A percentile compares a stretch with the other conserved stretches of the same genome.
These are phyloP conservation scores for Colletotrichum shisoi DNA, from an alignment of 2,329 filamentous ascomycete genomes.

Conservation along the genomic window DNA sequence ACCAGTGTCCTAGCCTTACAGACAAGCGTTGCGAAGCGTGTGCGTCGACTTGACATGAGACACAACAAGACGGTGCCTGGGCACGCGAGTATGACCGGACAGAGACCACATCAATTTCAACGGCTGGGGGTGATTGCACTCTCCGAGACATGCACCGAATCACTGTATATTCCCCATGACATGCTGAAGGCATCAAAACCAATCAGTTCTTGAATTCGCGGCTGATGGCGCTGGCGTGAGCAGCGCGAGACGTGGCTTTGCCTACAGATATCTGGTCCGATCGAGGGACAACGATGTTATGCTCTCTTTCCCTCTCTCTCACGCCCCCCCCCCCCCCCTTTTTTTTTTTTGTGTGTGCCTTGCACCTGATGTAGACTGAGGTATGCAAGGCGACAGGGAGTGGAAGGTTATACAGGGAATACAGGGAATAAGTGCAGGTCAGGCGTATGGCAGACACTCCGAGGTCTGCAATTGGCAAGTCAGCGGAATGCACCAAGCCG, in stretches of 20 bases:
- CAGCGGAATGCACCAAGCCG: constrained; percentile 33
- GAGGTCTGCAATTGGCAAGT: constrained; percentile 36
- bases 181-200: not conserved
- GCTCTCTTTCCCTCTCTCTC: too few species aligned
- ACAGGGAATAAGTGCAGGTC: constrained; percentile 22
- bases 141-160: constrained; percentile 18
- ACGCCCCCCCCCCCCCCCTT: too few species aligned
- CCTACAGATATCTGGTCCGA: not conserved
- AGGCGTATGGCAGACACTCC: constrained; percentile 28
- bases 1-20: not conserved
- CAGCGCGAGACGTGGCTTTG: constrained; percentile 8
- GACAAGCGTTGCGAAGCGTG: not conserved
- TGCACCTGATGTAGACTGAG: constrained; percentile 10
- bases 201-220: too few species aligned
- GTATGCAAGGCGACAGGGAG: constrained; percentile 31
- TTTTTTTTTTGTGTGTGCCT: not conserved
- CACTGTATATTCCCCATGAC: not conserved
- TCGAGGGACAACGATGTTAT: constrained; percentile 2
- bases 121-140: not conserved
- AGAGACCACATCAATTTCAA: not conserved
- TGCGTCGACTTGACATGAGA: constrained; percentile 9
- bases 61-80: constrained; percentile 3
- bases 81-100: constrained; percentile 2
- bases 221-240: not conserved
- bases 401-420: constrained; percentile 20